Percentiles rank a stretch among this genome's conserved stretches.
phyloP scores from a whole-genome alignment of 1,284 basidiomycete species.

The Cerioporus squamosus region DNA sequence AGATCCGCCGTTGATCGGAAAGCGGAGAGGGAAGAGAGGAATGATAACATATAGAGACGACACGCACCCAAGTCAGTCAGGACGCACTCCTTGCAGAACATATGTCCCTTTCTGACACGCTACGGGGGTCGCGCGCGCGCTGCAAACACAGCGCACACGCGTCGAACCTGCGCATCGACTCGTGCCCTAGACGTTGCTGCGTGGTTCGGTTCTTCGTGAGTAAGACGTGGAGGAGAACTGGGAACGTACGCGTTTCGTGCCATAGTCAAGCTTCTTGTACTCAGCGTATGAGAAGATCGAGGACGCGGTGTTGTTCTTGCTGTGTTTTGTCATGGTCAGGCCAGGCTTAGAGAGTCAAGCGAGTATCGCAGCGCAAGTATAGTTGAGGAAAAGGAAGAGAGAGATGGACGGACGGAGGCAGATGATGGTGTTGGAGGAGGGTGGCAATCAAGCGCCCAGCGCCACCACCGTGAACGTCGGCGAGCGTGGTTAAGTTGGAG shows the following conservation, averaged over 20 bases:
- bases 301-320: constrained; percentile 87
- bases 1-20: too few species aligned
- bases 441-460: too few species aligned
- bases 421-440: too few species aligned
- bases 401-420: too few species aligned
- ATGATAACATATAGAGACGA: too few species aligned
- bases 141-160: constrained; percentile 87
- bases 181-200: constrained; percentile 85
- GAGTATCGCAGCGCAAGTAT: too few species aligned
- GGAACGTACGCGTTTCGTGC: constrained; percentile 69
- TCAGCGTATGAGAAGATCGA: constrained; percentile 88
- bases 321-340: constrained; percentile 77
- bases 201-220: constrained; percentile 20
- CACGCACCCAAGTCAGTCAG: constrained; percentile 76
- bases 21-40: background rate
- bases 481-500: too few species aligned
- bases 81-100: constrained; percentile 91
- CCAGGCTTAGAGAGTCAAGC: too few species aligned
- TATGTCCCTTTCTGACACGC: constrained; percentile 84
- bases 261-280: constrained; percentile 82
- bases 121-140: constrained; percentile 76
- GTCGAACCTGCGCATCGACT: constrained; percentile 89
- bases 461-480: too few species aligned
- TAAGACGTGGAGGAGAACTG: background rate
- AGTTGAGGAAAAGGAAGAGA: too few species aligned